Base-by-base conservation (phyloP, 2,329 filamentous ascomycete genomes). In the Phialocephala subalpina region DNA sequence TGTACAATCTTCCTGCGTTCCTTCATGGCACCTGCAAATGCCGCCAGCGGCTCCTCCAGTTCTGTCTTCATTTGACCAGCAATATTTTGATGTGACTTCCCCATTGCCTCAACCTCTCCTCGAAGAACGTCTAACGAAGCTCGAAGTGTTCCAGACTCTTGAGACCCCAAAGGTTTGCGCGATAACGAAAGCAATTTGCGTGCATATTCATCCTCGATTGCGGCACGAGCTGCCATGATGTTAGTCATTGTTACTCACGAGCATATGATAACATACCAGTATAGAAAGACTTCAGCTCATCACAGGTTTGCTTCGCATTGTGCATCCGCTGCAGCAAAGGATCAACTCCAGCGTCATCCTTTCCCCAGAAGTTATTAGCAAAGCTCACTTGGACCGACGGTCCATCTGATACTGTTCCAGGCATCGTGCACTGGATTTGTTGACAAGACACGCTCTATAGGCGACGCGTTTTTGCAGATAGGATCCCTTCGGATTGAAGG, bases 341-440 rank as follows among this genome's bases (percentile, higher is more conserved):
- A 55, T 86, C 86, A 76, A 99, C 94, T 77, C 96, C 97, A 60
- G 95, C 96, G 84, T 99, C 96, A 79, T 98, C 95, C 84, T 97
- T 98, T 70, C 96, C 96, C 96, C 96, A 99, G 80, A 99, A 99
- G 79, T 99, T 99, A 83, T 99, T 99, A 75, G 96, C 95, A 82
- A 99, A 80, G 69, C 78, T 80, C 68, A 80, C 68, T 36, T 77
- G 69, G 35, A 78, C 77, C 47, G 76, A 73, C n/a, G 77, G 77
- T 38, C 73, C 74, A 65, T 78, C 76, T 42, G 71, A 75, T 60
- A 75, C 70, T 61, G 74, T 74, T 67, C 69, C 74, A 56, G 74
- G 73, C 75, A 76, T 76, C 47, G 61, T 73, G 70, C 61, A 64
- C 62, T 42, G 20, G 29, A 18, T 49, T 66, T 65, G 60, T 65